These are phyloP conservation scores for Blastosporella zonata DNA, from an alignment of 1,284 basidiomycete species.

Conservation along the genomic window DNA sequence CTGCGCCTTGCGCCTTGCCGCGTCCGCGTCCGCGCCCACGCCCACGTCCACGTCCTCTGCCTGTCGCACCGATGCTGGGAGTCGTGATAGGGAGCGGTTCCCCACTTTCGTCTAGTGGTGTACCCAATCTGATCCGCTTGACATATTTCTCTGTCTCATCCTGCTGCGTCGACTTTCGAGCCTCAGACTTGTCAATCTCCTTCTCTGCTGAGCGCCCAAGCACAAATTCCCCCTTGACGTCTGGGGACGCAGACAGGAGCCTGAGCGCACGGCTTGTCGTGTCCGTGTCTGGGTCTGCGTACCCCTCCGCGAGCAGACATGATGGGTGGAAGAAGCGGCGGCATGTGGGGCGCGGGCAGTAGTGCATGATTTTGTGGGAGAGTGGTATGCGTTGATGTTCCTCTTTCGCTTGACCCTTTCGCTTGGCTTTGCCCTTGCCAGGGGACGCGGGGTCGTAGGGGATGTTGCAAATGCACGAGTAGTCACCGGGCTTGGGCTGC, in stretches of 20 bases:
- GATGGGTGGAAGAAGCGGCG: slow-evolving; percentile 39
- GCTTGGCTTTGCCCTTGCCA: background rate
- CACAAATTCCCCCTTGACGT: slow-evolving; percentile 25
- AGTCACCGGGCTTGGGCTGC: slow-evolving; percentile 34
- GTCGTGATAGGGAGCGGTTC: background rate
- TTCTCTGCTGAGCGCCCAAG: background rate
- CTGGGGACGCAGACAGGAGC: slow-evolving; percentile 31
- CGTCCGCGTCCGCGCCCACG: background rate
- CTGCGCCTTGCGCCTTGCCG: background rate
- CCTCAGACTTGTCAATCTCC: background rate
- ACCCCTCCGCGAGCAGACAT: slow-evolving; percentile 36
- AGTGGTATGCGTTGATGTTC: background rate
- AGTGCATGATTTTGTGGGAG: slow-evolving; percentile 37
- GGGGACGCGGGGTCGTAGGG: slow-evolving; percentile 38
- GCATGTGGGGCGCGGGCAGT: slow-evolving; percentile 48
- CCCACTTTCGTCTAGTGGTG: background rate
- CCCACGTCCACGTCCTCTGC: background rate
- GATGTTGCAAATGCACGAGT: slow-evolving; percentile 37
- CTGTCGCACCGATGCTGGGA: background rate
- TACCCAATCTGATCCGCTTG: background rate
- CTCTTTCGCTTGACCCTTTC: background rate
- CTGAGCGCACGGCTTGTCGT: slow-evolving; percentile 19
- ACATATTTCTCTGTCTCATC: background rate
- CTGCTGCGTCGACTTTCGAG: too few relatives aligned
- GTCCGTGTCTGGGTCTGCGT: slow-evolving; percentile 23